Evolutionary conservation across 2,329 filamentous ascomycete genomes (phyloP), one percentile per base, ranked within the genome.

Genomic region (Mycosphaerella arachidis): DNA sequence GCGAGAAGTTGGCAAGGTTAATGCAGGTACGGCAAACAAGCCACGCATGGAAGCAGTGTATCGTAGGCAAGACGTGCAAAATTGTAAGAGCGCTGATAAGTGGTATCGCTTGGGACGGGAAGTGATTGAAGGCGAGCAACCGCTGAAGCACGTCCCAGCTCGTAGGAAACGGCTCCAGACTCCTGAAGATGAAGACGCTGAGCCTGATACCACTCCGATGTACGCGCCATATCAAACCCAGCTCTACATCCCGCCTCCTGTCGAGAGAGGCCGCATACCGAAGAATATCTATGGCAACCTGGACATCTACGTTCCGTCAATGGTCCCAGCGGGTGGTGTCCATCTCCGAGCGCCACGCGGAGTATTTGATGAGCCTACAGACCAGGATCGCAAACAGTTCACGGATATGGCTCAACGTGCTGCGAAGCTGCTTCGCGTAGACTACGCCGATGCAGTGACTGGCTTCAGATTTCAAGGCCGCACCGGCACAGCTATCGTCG

Each of bases 91-190:
- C 63, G 86, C 86, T 3, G 91, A 96, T 66, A 91, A 89, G 64
- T 99, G 94, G 95, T 97, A 94, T 73, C 86, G 92, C 1, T 76
- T 93, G 61, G 94, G 94, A 0, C 83, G 91, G 29, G 87, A 92
- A 64, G 85, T 99, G 7, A 90, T 86, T 66, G 76, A 84, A 0
- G 86, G 88, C 13, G 90, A 96, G 72, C 88, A 94, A 58, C 91
- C 94, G 0, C 81, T 90, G 13, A 97, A 96, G 72, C 87, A 88
- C 71, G 74, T 79, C 48, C 73, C 73, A 68, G 33, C 76, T 16
- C 63, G 68, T n/a, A 37, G 52, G n/a, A 63, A 62, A 53, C 57
- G 63, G 24, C 59, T 62, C 3, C 61, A 60, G 29, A 63, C 63
- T 43, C 55, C 58, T 29, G 30, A 67, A 68, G 57, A 58, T 31